phyloP scores from a whole-genome alignment of 2,329 filamentous ascomycete genomes.

The Aspergillus unguis region DNA sequence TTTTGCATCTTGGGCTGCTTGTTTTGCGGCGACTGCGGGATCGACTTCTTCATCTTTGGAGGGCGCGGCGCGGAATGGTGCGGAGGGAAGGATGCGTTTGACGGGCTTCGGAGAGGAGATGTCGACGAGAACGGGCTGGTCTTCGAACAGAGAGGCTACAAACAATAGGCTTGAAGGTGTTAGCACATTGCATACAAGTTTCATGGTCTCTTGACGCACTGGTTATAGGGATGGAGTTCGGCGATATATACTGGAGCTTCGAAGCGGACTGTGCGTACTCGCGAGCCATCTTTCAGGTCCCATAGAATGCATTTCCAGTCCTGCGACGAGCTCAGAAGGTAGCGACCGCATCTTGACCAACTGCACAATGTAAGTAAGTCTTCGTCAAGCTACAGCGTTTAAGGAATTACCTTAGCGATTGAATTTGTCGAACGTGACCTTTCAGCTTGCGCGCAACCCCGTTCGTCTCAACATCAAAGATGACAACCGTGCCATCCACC shows the following conservation, averaged over 20 bases:
- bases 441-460: slow-evolving; percentile 91
- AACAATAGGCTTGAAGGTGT: slow-evolving; percentile 64
- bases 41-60: slow-evolving; percentile 63
- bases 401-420: slow-evolving; percentile 64
- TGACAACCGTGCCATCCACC: slow-evolving; percentile 85
- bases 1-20: slow-evolving; percentile 86
- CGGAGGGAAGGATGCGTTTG: slow-evolving; percentile 75
- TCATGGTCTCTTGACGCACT: slow-evolving; percentile 52
- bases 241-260: slow-evolving; percentile 93
- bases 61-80: slow-evolving; percentile 68
- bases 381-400: not conserved
- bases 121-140: slow-evolving; percentile 85
- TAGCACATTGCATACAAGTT: not conserved
- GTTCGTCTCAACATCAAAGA: slow-evolving; percentile 97
- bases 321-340: slow-evolving; percentile 86
- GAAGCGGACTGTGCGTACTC: slow-evolving; percentile 82
- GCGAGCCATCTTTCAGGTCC: slow-evolving; percentile 73
- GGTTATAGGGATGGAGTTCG: slow-evolving; percentile 86
- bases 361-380: slow-evolving; percentile 37
- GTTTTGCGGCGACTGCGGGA: slow-evolving; percentile 66
- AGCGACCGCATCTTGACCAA: slow-evolving; percentile 90
- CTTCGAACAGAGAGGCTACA: slow-evolving; percentile 89
- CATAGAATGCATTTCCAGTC: slow-evolving; percentile 96
- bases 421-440: slow-evolving; percentile 89
- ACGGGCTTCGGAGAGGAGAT: slow-evolving; percentile 65